These are phyloP conservation scores for Aspergillus sp. DNA, from an alignment of 2,329 filamentous ascomycete species.

Conservation along the genomic window DNA sequence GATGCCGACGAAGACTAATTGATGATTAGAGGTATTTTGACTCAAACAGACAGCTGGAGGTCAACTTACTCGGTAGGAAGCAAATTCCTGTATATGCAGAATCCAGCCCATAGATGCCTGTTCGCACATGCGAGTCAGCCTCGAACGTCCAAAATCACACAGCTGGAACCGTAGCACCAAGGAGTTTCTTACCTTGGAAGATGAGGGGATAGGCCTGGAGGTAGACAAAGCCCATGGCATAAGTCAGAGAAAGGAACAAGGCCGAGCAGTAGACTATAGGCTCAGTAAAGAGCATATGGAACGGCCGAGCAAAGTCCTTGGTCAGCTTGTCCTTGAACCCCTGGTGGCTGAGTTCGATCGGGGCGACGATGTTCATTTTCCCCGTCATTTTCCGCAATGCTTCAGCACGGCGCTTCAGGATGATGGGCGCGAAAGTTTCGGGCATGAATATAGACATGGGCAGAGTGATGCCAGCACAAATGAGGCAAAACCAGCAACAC, in stretches of 20 bases:
- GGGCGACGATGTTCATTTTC: not conserved
- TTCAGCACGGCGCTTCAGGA: not conserved
- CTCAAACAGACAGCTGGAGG: no score
- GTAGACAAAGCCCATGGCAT: constrained; percentile 7
- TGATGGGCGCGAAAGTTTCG: constrained; percentile 1
- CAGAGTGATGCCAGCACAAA: not conserved
- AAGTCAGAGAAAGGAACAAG: constrained; percentile 3
- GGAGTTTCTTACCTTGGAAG: not conserved
- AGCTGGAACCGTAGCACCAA: no score
- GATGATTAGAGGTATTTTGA: not conserved
- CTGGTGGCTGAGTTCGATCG: not conserved
- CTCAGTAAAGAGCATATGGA: constrained; percentile 6
- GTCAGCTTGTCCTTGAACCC: not conserved
- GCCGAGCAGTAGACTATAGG: constrained; percentile 1
- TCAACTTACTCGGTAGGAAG: not conserved
- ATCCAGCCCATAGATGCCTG: constrained; percentile 1
- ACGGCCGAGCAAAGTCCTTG: not conserved
- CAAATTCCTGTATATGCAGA: not conserved
- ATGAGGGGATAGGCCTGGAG: constrained; percentile 47
- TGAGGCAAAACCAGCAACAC: not conserved
- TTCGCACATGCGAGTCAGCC: not conserved
- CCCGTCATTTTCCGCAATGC: constrained; percentile 3
- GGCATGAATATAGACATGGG: not conserved
- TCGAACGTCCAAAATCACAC: no score
- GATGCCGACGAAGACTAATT: not conserved